Conservation (phyloP, 1,284 basidiomycete species). For the Paramarasmius palmivorus region DNA sequence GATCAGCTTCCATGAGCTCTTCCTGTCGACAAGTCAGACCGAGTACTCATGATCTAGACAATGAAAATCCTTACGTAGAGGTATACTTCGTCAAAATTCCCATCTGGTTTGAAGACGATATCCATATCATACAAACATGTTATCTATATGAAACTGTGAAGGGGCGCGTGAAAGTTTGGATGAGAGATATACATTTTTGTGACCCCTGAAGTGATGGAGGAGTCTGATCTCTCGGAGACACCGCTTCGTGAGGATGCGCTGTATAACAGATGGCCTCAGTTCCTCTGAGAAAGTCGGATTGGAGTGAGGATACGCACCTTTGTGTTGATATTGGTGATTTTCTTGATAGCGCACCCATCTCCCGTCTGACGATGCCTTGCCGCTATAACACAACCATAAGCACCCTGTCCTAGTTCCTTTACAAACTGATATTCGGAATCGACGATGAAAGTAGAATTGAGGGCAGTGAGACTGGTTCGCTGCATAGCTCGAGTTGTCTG, state of each 20-base stretch:
- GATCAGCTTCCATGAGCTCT: constrained; percentile 99
- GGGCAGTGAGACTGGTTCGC: constrained; percentile 74
- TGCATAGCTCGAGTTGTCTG: constrained; percentile 44
- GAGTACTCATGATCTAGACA: not conserved
- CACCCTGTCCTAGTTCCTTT: constrained; percentile 94
- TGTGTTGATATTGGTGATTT: constrained; percentile 97
- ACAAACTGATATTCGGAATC: constrained; percentile 92
- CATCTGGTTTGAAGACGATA: constrained; percentile 85
- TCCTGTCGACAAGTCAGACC: constrained; percentile 51
- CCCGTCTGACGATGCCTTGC: constrained; percentile 83
- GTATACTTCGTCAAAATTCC: constrained; percentile 95
- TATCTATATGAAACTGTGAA: constrained; percentile 49
- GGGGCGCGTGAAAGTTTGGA: constrained; percentile 8
- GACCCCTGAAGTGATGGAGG: constrained; percentile 93
- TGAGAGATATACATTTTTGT: constrained; percentile 79
- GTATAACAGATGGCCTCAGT: not conserved
- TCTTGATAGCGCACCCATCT: constrained; percentile 94
- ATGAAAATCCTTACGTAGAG: constrained; percentile 71
- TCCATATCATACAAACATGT: constrained; percentile 97
- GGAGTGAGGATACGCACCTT: constrained; percentile 60
- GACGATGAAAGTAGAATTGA: constrained; percentile 84
- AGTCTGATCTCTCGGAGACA: constrained; percentile 92
- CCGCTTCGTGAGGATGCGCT: constrained; percentile 94
- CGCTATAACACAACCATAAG: constrained; percentile 90
- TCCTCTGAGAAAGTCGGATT: not conserved